A percentile compares a stretch with the other conserved stretches of the same genome.
Conservation (phyloP, 2,329 filamentous ascomycete species). For the Lasiodiplodia theobromae region DNA sequence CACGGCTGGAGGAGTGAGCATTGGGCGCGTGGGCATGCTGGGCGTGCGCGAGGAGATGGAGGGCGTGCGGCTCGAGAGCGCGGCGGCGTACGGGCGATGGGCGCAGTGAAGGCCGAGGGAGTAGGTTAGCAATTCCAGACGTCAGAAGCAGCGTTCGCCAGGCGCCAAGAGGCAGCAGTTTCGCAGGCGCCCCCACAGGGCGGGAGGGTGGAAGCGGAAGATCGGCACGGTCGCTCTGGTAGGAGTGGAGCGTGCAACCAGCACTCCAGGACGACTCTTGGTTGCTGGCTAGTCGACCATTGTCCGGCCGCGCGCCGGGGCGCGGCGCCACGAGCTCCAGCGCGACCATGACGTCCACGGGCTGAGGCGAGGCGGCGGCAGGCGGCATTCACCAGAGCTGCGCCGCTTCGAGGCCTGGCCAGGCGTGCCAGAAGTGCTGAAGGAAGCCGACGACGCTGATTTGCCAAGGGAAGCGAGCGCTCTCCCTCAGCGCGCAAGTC, state of each 20-base stretch:
- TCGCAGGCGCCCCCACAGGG: constrained; percentile 18
- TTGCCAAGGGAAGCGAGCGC: constrained; percentile 24
- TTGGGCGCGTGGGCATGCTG: constrained; percentile 71
- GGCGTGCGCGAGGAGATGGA: constrained; percentile 76
- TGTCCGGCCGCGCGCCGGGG: neutral
- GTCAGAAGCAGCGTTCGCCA: constrained; percentile 10
- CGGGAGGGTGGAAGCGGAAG: constrained; percentile 28
- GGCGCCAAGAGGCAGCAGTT: constrained; percentile 19
- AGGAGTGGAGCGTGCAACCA: constrained; percentile 6
- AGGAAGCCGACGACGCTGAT: constrained; percentile 23
- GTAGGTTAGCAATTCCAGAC: constrained; percentile 22
- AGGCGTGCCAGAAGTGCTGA: constrained; percentile 13
- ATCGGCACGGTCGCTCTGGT: constrained; percentile 24
- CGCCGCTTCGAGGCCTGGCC: constrained; percentile 12
- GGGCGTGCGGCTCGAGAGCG: constrained; percentile 59
- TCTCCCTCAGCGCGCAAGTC: constrained; percentile 28
- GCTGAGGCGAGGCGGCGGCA: constrained; percentile 9
- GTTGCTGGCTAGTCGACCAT: neutral
- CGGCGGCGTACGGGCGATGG: constrained; percentile 51
- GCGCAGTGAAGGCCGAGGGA: constrained; percentile 29
- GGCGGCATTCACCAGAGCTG: constrained; percentile 8
- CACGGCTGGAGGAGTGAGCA: constrained; percentile 51
- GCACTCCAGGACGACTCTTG: neutral
- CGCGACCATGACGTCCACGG: constrained; percentile 14
- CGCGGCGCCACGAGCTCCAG: constrained; percentile 6